A percentile compares a stretch with the other conserved stretches of the same genome.
These are phyloP conservation scores for Aureobasidium sp. DNA, from an alignment of 2,329 filamentous ascomycete genomes.

Conservation along the genomic window DNA sequence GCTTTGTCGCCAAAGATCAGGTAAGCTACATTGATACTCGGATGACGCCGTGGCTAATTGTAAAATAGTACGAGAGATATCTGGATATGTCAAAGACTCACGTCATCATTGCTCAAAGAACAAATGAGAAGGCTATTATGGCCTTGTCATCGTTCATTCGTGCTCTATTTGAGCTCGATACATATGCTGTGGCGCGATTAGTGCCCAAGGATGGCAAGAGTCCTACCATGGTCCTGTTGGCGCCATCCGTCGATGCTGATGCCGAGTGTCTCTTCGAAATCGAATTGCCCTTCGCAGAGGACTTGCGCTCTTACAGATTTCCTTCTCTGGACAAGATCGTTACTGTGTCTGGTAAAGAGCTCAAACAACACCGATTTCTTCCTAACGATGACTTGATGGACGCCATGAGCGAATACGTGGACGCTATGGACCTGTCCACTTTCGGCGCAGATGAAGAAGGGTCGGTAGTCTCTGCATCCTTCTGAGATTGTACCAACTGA, in stretches of 20 bases:
- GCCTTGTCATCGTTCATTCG: constrained; percentile 85
- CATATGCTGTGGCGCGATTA: constrained; percentile 77
- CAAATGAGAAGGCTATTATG: constrained; percentile 72
- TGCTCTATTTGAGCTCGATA: constrained; percentile 74
- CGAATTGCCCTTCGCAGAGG: constrained; percentile 86
- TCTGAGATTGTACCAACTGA: background rate
- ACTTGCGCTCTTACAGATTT: constrained; percentile 83
- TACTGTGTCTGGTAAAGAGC: constrained; percentile 71
- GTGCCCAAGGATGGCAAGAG: constrained; percentile 77
- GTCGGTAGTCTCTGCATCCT: constrained; percentile 33
- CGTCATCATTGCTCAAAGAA: constrained; percentile 66
- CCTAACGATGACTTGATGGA: constrained; percentile 64
- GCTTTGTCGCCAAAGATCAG: constrained; percentile 68
- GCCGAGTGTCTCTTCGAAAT: constrained; percentile 84
- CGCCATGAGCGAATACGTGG: constrained; percentile 86
- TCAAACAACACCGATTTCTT: constrained; percentile 76
- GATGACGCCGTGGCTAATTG: background rate
- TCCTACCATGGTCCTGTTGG: constrained; percentile 67
- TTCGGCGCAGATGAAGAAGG: constrained; percentile 68
- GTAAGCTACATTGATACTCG: constrained; percentile 34
- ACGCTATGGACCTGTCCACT: constrained; percentile 77
- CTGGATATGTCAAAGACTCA: constrained; percentile 76
- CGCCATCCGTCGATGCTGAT: constrained; percentile 68
- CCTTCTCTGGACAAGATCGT: constrained; percentile 81
- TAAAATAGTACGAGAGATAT: constrained; percentile 61